Base-by-base conservation (phyloP, 164 flowering plant species). In the Paratinospora sagittata region DNA sequence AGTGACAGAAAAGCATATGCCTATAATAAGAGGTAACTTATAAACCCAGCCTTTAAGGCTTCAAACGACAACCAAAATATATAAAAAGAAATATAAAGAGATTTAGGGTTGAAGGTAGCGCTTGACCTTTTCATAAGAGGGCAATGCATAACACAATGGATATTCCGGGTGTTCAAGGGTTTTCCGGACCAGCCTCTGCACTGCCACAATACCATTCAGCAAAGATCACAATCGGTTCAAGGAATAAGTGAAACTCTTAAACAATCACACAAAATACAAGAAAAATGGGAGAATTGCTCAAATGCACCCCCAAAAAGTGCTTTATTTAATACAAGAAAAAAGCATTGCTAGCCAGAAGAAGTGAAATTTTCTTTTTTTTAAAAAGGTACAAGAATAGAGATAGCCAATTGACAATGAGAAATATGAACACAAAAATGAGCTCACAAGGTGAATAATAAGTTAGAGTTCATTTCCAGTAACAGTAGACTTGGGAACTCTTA, bases 171-270 rank as follows among this genome's bases (percentile, higher is more conserved):
- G 95, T 60, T 84, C 85, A 17, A 82, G 57, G 62, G 98, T 94
- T 74, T 83, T 68, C 24, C 87, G 88, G 8, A 92, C 95, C 73
- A 94, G 81, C 80, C 75, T 87, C 98, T 94, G 98, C 86, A 82
- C 76, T 75, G 79, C 80, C 87, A 85, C 74, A 67, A 68, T 19
- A 75, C 76, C 67, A 77, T 39, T 70, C n/a, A 75, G 60, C 65
- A 63, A 75, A 60, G 47, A 75, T 70, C 66, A 80, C 13, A 70
- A 68, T 33, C 21, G 39, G 65, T 58, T 36, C 45, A 66, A 34
- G n/a, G 43, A 63, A 17, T 30, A 63, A 63, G 6, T 33, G 16
- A 27, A 33, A 61, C 43, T 39, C 43, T 39, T 39, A 39, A 39
- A 39, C 43, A 39, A 39, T 39, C 43, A 7, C 43, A 39, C 43